These are phyloP conservation scores for Rhododendron ovatum DNA, from an alignment of 148 eudicot species.

Conservation along the genomic window DNA sequence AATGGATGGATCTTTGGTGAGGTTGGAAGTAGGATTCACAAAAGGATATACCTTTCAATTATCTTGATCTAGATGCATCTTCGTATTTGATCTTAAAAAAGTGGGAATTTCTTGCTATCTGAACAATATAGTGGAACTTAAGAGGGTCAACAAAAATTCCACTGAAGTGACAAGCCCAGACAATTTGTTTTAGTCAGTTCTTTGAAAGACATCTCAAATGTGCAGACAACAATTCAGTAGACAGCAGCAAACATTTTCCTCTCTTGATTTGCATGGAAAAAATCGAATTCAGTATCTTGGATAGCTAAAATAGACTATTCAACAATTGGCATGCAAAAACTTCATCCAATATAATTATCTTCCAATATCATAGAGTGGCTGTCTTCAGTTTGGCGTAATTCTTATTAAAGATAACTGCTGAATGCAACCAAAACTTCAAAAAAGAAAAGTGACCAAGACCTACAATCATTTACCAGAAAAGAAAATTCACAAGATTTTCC, in stretches of 20 bases:
- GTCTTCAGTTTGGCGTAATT: background rate
- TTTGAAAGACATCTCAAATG: background rate
- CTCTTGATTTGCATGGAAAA: background rate
- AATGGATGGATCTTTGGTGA: background rate
- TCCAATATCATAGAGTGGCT: background rate
- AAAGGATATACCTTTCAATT: background rate
- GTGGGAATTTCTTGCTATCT: background rate
- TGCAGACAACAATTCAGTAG: background rate
- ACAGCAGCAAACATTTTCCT: background rate
- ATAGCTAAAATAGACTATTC: background rate
- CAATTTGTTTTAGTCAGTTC: background rate
- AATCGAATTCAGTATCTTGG: background rate
- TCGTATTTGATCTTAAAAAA: background rate
- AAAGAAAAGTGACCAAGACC: conserved; percentile 40
- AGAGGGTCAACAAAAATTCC: background rate
- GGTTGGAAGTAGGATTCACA: background rate
- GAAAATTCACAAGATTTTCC: conserved; percentile 69
- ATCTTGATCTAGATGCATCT: background rate
- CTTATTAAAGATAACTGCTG: background rate
- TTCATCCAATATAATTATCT: too few relatives aligned
- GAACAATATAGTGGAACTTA: background rate
- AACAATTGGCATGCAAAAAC: background rate
- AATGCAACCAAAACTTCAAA: background rate
- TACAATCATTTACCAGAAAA: conserved; percentile 81
- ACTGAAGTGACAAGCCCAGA: background rate